These are phyloP conservation scores for Zymoseptoria tritici DNA, from an alignment of 2,329 filamentous ascomycete genomes.

Conservation along the genomic window DNA sequence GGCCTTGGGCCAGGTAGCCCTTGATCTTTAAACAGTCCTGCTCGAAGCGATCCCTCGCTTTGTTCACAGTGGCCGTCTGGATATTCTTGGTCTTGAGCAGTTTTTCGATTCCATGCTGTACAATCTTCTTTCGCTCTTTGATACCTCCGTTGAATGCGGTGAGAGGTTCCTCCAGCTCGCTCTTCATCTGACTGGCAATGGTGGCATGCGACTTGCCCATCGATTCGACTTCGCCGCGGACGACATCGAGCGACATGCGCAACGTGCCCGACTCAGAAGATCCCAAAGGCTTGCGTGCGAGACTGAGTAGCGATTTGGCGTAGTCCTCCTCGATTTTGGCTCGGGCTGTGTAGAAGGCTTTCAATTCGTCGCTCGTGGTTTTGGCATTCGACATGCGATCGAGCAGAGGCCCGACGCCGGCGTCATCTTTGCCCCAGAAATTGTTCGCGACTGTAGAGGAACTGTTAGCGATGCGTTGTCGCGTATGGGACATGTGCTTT, in stretches of 20 bases:
- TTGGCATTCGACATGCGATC: conserved; percentile 94
- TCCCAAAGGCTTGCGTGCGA: conserved; percentile 82
- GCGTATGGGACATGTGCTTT: not conserved
- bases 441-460: conserved; percentile 80
- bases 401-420: conserved; percentile 81
- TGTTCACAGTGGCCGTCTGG: conserved; percentile 86
- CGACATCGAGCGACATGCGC: conserved; percentile 73
- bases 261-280: conserved; percentile 81
- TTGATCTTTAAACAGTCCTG: conserved; percentile 98
- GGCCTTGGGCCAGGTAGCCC: conserved; percentile 93
- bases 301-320: conserved; percentile 73
- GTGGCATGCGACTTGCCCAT: conserved; percentile 91
- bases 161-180: conserved; percentile 87
- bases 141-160: conserved; percentile 87
- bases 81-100: conserved; percentile 86
- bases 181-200: conserved; percentile 91
- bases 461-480: conserved; percentile 27
- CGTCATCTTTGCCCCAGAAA: conserved; percentile 99
- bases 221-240: conserved; percentile 80
- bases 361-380: conserved; percentile 87
- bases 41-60: conserved; percentile 90
- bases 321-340: conserved; percentile 97
- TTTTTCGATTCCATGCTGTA: conserved; percentile 90
- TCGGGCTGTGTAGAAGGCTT: conserved; percentile 82
- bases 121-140: conserved; percentile 94